Evolutionary conservation across 2,329 filamentous ascomycete genomes (phyloP).

Genomic region (Penicillium glabrum): DNA sequence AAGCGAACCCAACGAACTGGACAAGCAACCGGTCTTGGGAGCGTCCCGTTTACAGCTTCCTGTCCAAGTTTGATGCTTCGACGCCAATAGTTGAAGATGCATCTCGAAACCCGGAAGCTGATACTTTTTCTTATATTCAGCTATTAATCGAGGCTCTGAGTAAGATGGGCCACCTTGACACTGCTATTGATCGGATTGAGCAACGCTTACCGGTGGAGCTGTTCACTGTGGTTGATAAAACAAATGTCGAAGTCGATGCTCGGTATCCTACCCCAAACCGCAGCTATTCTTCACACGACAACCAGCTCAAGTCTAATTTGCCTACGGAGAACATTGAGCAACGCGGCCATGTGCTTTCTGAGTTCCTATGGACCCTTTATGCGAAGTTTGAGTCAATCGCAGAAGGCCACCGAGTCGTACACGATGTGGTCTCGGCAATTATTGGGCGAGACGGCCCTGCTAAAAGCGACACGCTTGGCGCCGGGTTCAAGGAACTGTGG

Average conservation of each 20-base stretch:
- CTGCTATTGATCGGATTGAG: conserved; percentile 85
- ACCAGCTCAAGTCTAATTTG: conserved; percentile 51
- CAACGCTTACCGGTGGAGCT: conserved; percentile 91
- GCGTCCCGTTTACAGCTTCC: conserved; percentile 56
- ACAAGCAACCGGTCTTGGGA: conserved; percentile 48
- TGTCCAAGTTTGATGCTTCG: conserved; percentile 57
- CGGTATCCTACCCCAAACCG: conserved; percentile 81
- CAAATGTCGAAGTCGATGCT: conserved; percentile 89
- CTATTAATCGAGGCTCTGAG: conserved; percentile 86
- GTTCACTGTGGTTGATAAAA: conserved; percentile 91
- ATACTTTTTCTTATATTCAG: conserved; percentile 91
- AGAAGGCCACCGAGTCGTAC: conserved; percentile 89
- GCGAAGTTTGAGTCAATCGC: conserved; percentile 97
- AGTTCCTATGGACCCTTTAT: conserved; percentile 87
- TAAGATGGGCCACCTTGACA: conserved; percentile 81
- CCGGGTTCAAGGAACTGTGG: conserved; percentile 96
- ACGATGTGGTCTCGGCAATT: conserved; percentile 87
- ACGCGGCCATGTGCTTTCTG: conserved; percentile 81
- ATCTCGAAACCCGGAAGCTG: conserved; percentile 88
- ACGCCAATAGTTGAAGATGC: conserved; percentile 75
- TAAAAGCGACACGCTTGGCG: conserved; percentile 67
- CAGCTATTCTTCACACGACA: conserved; percentile 47
- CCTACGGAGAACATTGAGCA: conserved; percentile 71
- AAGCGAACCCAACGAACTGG: conserved; percentile 26
- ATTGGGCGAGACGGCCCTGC: conserved; percentile 72